These are phyloP conservation scores for Metschnikowia corniflorae DNA, from an alignment of 805 yeast species.

Conservation along the genomic window DNA sequence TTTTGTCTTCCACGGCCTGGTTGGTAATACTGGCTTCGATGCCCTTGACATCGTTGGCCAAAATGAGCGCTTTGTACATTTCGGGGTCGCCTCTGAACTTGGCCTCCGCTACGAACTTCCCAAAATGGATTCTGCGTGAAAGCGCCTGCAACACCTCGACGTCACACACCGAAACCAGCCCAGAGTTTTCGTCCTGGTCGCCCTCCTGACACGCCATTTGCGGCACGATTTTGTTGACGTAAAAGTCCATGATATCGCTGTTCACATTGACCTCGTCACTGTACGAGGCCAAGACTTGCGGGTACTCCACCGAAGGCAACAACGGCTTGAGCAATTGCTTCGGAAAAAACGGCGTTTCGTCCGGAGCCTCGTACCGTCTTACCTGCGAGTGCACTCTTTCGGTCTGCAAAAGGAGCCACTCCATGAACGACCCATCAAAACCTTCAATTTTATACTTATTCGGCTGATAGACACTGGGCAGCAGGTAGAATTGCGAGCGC, in stretches of 20 bases:
- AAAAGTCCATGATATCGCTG: constrained; percentile 59
- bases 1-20: constrained; percentile 78
- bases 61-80: constrained; percentile 60
- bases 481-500: constrained; percentile 79
- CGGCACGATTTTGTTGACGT: constrained; percentile 75
- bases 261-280: constrained; percentile 76
- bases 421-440: constrained; percentile 78
- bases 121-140: constrained; percentile 92
- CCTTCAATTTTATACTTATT: constrained; percentile 58
- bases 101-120: constrained; percentile 96
- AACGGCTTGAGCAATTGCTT: constrained; percentile 61
- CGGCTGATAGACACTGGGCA: constrained; percentile 68
- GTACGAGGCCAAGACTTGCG: constrained; percentile 72
- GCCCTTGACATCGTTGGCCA: constrained; percentile 61
- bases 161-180: constrained; percentile 82
- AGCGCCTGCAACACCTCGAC: constrained; percentile 84
- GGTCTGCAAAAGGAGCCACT: constrained; percentile 75
- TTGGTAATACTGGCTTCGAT: constrained; percentile 83
- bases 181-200: constrained; percentile 82
- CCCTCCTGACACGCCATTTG: constrained; percentile 59
- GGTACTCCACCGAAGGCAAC: constrained; percentile 76
- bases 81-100: constrained; percentile 72
- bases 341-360: constrained; percentile 88
- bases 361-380: constrained; percentile 91
- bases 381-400: constrained; percentile 68